phyloP scores from a whole-genome alignment of 176 grass and related monocot species.

The Alloteropsis semialata region DNA sequence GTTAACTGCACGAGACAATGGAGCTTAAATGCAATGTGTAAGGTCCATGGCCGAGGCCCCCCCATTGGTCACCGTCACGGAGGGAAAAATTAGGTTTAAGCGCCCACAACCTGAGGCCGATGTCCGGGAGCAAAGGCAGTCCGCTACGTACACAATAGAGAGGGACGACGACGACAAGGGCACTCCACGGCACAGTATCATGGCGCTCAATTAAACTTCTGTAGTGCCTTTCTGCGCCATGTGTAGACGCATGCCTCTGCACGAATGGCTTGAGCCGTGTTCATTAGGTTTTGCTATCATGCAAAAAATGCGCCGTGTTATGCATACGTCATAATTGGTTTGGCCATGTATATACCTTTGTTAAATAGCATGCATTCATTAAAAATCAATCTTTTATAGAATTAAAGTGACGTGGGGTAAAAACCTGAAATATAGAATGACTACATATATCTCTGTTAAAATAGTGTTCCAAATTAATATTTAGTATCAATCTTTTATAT shows the following conservation, averaged over 20 bases:
- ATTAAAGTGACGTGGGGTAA: too few species aligned
- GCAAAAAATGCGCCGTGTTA: neutral
- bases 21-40: constrained; percentile 29
- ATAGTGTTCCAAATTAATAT: too few species aligned
- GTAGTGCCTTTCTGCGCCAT: constrained; percentile 22
- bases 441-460: too few species aligned
- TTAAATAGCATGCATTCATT: too few species aligned
- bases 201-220: neutral
- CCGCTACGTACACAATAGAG: neutral
- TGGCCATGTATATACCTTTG: too few species aligned
- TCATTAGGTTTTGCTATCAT: neutral
- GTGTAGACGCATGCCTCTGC: neutral
- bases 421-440: too few species aligned
- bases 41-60: neutral
- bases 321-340: too few species aligned
- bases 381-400: too few species aligned
- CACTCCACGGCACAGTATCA: neutral
- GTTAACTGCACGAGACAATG: constrained; percentile 30
- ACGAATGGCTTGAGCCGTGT: neutral
- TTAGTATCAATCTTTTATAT: too few species aligned
- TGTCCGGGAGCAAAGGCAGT: neutral
- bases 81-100: constrained; percentile 30
- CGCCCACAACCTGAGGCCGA: neutral
- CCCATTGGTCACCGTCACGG: constrained; percentile 12
- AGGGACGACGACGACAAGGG: constrained; percentile 4